Evolutionary conservation across 2,329 filamentous ascomycete species (phyloP), one percentile per base, ranked within the genome.

Genomic region (Sporothrix euskadiensis): DNA sequence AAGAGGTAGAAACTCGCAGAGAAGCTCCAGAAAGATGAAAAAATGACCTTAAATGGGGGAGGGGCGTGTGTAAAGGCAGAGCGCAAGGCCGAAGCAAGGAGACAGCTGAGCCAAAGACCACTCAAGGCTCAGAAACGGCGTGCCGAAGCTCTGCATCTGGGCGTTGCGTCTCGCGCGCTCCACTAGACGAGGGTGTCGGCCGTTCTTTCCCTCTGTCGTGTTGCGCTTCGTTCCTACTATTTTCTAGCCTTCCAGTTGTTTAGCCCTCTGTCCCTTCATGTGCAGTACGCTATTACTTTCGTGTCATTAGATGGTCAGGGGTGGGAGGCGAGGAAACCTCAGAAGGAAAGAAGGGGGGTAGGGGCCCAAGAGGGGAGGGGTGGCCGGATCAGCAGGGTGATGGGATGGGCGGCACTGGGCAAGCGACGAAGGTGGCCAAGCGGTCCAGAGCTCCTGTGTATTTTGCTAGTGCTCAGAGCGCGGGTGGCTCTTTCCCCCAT

Each of bases 131-230:
- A 69, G 7, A 69, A 30, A 69, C 30, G 69, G 71, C 65, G 74
- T 73, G 71, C 74, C 74, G 71, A 73, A 73, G 61, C 71, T 71
- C 68, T 70, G 69, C 63, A 70, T 71, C 71, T 73, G 72, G 61
- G 71, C 71, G 68, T 73, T 71, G 68, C 65, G 59, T 59, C 66
- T 59, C 68, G 52, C 68, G n/a, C 52, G 32, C 61, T 71, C 71
- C 73, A 74, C 73, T 73, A 30, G 39, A 22, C n/a, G 61, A 32
- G 49, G 59, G 68, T 57, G 68, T 63, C 30, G 41, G 54, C 22
- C 26, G 39, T 47, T 73, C 30, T 44, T 70, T 73, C 41, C 66
- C 47, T 47, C 35, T 57, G 54, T 71, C 12, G 61, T 72, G 61
- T 69, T 69, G 35, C 35, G 61, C 39, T 44, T 47, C n/a, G 30